Conservation (phyloP, 2,329 filamentous ascomycete species). For the Pseudogymnoascus sp. region DNA sequence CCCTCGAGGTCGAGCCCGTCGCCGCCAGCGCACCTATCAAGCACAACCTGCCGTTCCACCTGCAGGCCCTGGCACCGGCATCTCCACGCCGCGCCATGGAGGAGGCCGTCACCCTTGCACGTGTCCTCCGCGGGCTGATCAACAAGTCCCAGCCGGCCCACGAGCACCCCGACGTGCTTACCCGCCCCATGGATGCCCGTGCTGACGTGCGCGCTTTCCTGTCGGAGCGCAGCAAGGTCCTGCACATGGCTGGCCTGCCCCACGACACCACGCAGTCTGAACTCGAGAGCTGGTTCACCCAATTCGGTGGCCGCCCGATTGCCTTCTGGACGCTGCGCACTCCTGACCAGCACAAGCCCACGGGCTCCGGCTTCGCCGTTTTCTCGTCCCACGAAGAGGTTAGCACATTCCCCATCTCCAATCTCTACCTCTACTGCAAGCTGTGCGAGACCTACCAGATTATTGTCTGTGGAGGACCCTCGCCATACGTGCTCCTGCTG, state of each 20-base stretch:
- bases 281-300: conserved; percentile 98
- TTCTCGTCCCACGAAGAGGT: conserved; percentile 99
- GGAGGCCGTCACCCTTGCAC: conserved; percentile 86
- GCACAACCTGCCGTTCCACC: conserved; percentile 94
- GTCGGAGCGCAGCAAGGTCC: conserved; percentile 91
- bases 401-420: conserved; percentile 21
- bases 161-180: conserved; percentile 91
- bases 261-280: conserved; percentile 98
- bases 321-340: conserved; percentile 98
- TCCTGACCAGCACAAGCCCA: conserved; percentile 98
- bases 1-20: conserved; percentile 93
- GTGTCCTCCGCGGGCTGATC: conserved; percentile 85
- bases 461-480: conserved; percentile 14
- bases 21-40: conserved; percentile 97
- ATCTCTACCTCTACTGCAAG: conserved; percentile 22
- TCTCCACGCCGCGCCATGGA: conserved; percentile 96
- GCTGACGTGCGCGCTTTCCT: conserved; percentile 95
- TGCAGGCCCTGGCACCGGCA: conserved; percentile 90
- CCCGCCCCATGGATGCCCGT: conserved; percentile 89
- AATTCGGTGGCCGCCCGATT: conserved; percentile 94
- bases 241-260: conserved; percentile 94
- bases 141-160: conserved; percentile 91
- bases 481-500: conserved; percentile 23
- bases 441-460: conserved; percentile 22
- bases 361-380: conserved; percentile 92